Base-by-base conservation (phyloP, 164 flowering plant genomes). In the Dillenia turbinata region DNA sequence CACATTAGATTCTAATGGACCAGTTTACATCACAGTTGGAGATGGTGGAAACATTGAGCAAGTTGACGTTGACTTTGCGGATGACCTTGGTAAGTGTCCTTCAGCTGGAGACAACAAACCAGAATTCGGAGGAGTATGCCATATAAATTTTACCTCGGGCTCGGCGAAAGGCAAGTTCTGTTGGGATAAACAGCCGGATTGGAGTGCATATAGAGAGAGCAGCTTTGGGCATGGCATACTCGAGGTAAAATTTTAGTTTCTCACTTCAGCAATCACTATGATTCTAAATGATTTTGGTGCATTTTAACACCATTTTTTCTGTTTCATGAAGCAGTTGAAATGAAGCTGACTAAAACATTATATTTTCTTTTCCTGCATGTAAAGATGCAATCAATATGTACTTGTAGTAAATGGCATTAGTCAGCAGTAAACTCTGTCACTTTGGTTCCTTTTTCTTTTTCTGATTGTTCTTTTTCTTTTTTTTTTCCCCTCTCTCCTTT, bases 151-250 rank as follows among this genome's bases (percentile, higher is more conserved):
- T 69, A 43, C 96, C 43, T 83, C 85, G 55, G 96, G 96, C 15
- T 87, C 90, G 33, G 96, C 84, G 7, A 76, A 80, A 61, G 92
- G 93, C 10, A 81, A 78, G 47, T 92, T 92, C 63, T 92, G 96
- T 67, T 92, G 96, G 98, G 81, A 81, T 71, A 84, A 58, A 52
- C 96, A 89, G 63, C 98, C 98, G 16, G 98, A 89, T 60, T 92
- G 92, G 91, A 92, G 98, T 74, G 98, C 98, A 13, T 84, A 70
- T 54, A 81, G 98, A 72, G 98, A 92, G 68, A 86, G 95, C 83
- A 92, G 98, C 80, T 92, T 92, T 69, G 98, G 98, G 14, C 98
- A 92, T 83, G 96, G 98, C 58, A 86, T 86, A 46, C 85, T 92
- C n/a, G 96, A 89, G 98, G 98, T 88, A 73, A 5, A 7, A 2